Conservation (phyloP, 1,284 basidiomycete species). For the Tilletia setariae region DNA sequence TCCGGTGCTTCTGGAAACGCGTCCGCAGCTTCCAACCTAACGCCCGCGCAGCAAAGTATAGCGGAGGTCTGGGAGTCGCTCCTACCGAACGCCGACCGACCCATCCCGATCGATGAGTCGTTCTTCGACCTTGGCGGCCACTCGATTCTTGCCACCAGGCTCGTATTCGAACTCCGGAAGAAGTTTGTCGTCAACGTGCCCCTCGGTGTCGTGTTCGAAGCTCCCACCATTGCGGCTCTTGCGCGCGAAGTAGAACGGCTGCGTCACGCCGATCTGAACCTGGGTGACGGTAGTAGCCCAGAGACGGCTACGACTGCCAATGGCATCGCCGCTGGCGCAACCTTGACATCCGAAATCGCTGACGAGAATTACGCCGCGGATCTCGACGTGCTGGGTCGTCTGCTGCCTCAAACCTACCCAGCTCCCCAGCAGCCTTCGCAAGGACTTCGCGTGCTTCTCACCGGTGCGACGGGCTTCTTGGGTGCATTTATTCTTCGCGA, state of each 20-base stretch:
- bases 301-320: slow-evolving; percentile 17
- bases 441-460: slow-evolving; percentile 78
- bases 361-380: slow-evolving; percentile 73
- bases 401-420: slow-evolving; percentile 36
- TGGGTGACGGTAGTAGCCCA: slow-evolving; percentile 58
- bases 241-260: slow-evolving; percentile 75
- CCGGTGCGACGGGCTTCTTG: slow-evolving; percentile 94
- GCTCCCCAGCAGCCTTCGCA: neutral
- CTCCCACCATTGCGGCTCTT: slow-evolving; percentile 80
- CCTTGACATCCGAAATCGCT: slow-evolving; percentile 46
- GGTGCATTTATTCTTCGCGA: slow-evolving; percentile 88
- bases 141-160: slow-evolving; percentile 92
- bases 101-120: slow-evolving; percentile 83
- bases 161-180: slow-evolving; percentile 96
- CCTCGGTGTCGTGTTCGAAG: slow-evolving; percentile 85
- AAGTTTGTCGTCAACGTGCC: slow-evolving; percentile 86
- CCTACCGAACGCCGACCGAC: slow-evolving; percentile 74
- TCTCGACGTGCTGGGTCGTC: slow-evolving; percentile 64
- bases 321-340: slow-evolving; percentile 16
- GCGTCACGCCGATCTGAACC: slow-evolving; percentile 75
- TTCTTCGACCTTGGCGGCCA: slow-evolving; percentile 99
- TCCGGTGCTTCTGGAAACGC: slow-evolving; percentile 23
- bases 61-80: slow-evolving; percentile 74
- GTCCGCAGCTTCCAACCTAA: slow-evolving; percentile 56
- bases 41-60: slow-evolving; percentile 75